Conservation (phyloP, 306 rosid species). For the Vigna unguiculata region DNA sequence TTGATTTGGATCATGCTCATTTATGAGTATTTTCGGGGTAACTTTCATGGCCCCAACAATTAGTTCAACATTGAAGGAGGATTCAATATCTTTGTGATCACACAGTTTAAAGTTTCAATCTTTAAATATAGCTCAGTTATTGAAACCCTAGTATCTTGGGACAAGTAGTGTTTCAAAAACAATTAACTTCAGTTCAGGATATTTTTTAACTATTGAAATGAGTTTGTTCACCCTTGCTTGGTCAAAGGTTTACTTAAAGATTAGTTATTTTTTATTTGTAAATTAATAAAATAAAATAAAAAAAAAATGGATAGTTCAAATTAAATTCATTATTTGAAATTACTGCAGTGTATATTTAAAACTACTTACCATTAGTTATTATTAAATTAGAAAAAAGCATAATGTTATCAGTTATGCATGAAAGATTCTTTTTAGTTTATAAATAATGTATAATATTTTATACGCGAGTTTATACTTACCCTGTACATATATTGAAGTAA, state of each 20-base stretch:
- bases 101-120: not conserved
- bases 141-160: not conserved
- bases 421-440: no score
- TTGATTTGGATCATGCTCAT: not conserved
- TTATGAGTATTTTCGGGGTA: not conserved
- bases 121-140: not conserved
- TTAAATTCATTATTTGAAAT: not conserved
- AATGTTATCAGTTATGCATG: no score
- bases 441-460: no score
- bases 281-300: not conserved
- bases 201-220: not conserved
- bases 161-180: not conserved
- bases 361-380: no score
- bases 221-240: not conserved
- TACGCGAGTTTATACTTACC: no score
- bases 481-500: no score
- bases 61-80: not conserved
- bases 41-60: not conserved
- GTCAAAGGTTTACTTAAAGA: not conserved
- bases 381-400: no score
- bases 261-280: not conserved
- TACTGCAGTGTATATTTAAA: no score
- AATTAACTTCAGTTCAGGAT: not conserved
- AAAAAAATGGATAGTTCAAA: not conserved
- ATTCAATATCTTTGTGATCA: not conserved